Evolutionary conservation across 352 stramenopile species (phyloP).

Genomic region (Pythium rishiriense): DNA sequence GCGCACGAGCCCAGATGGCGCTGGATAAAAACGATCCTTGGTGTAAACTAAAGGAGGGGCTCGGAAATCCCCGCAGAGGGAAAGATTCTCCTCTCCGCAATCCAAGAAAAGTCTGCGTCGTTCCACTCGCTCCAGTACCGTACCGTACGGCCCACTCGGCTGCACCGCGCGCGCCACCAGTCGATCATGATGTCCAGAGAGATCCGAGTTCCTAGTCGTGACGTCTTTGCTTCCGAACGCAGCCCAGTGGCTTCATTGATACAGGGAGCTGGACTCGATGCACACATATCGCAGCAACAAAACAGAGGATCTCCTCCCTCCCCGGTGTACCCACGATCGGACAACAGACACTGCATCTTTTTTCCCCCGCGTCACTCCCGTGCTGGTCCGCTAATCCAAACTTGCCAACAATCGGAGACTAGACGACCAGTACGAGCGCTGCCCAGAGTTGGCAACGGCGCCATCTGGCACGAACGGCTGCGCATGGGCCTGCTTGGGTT

Average conservation of each 20-base stretch:
- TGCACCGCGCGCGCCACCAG: background rate
- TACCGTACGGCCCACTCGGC: background rate
- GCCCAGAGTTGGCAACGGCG: conserved; percentile 4
- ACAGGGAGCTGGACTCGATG: too few species aligned
- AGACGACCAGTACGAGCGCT: conserved; percentile 9
- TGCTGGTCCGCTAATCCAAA: conserved; percentile 13
- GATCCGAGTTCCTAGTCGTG: background rate
- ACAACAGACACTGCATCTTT: conserved; percentile 9
- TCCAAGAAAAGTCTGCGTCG: too few species aligned
- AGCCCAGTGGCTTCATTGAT: too few species aligned
- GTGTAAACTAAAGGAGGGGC: too few species aligned
- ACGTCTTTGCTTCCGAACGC: too few species aligned
- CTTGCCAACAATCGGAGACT: background rate
- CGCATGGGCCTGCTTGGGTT: background rate
- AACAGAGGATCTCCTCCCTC: conserved; percentile 5
- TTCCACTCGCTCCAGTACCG: too few species aligned
- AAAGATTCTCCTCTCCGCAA: conserved; percentile 6
- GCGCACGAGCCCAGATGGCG: background rate
- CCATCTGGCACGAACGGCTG: background rate
- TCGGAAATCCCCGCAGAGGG: too few species aligned
- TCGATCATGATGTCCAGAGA: too few species aligned
- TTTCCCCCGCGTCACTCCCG: background rate
- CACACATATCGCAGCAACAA: background rate
- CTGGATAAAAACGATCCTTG: conserved; percentile 8
- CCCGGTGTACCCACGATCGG: conserved; percentile 10